Evolutionary conservation across 2,329 filamentous ascomycete genomes (phyloP).

Genomic region (Teratosphaeria zuluensis): DNA sequence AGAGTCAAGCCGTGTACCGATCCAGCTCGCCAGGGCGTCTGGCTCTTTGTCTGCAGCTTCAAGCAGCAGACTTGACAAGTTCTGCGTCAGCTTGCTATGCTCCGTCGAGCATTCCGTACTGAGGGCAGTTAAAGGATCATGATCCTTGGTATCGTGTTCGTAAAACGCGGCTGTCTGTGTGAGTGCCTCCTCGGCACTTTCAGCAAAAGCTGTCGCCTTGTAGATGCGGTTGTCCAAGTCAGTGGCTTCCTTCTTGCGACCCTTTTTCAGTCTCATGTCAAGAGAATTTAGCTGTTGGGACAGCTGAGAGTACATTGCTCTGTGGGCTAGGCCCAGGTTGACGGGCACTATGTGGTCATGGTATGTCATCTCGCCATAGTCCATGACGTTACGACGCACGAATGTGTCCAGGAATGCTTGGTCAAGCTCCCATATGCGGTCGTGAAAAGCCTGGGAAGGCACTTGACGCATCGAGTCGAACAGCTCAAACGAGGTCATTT

Average conservation of each 20-base stretch:
- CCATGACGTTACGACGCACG: constrained; percentile 34
- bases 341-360: constrained; percentile 37
- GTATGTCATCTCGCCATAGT: constrained; percentile 34
- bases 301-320: constrained; percentile 45
- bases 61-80: neutral
- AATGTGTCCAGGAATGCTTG: constrained; percentile 48
- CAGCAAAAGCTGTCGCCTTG: constrained; percentile 36
- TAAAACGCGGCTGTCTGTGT: constrained; percentile 35
- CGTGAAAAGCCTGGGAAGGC: constrained; percentile 44
- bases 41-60: constrained; percentile 3
- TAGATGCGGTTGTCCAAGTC: constrained; percentile 35
- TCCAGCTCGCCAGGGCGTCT: constrained; percentile 10
- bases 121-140: neutral
- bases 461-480: constrained; percentile 45
- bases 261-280: constrained; percentile 38
- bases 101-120: neutral
- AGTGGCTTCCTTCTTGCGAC: constrained; percentile 24
- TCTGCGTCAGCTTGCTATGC: neutral
- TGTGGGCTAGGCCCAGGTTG: constrained; percentile 38
- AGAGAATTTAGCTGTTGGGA: constrained; percentile 44
- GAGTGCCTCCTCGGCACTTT: constrained; percentile 44
- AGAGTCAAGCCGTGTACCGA: constrained; percentile 8
- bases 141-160: constrained; percentile 1
- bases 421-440: constrained; percentile 40
- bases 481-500: constrained; percentile 43